These are phyloP conservation scores for Moricandia arvensis DNA, from an alignment of 345 rosid species.

Conservation along the genomic window DNA sequence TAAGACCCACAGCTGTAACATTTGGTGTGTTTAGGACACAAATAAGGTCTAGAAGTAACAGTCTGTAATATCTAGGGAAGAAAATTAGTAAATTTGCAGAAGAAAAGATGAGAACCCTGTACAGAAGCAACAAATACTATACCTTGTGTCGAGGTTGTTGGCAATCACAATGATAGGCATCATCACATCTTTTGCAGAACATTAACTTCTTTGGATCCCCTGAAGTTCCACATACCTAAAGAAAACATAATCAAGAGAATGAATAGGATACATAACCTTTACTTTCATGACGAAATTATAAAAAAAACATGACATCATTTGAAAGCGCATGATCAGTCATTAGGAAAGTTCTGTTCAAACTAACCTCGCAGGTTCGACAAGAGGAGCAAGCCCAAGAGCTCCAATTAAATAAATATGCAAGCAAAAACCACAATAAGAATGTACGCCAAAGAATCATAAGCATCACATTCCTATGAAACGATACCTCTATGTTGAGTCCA, in stretches of 20 bases:
- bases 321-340: background rate
- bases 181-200: constrained; percentile 98
- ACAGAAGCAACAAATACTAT: constrained; percentile 22
- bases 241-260: constrained; percentile 12
- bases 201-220: constrained; percentile 96
- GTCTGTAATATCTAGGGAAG: constrained; percentile 53
- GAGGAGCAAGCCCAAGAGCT: constrained; percentile 97
- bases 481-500: constrained; percentile 96
- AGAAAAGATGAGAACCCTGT: constrained; percentile 13
- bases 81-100: constrained; percentile 14
- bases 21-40: constrained; percentile 92
- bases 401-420: constrained; percentile 95
- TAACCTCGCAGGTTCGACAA: constrained; percentile 90
- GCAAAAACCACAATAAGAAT: constrained; percentile 23
- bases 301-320: no score
- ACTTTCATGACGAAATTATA: background rate
- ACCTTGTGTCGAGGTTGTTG: constrained; percentile 99
- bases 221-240: constrained; percentile 74
- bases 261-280: background rate
- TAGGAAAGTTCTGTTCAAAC: background rate
- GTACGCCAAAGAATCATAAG: constrained; percentile 9
- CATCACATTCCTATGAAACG: background rate
- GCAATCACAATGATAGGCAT: constrained; percentile 96
- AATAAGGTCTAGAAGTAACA: constrained; percentile 90
- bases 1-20: constrained; percentile 95